These are phyloP conservation scores for Citrus cavaleriei DNA, from an alignment of 345 rosid genomes.

Conservation along the genomic window DNA sequence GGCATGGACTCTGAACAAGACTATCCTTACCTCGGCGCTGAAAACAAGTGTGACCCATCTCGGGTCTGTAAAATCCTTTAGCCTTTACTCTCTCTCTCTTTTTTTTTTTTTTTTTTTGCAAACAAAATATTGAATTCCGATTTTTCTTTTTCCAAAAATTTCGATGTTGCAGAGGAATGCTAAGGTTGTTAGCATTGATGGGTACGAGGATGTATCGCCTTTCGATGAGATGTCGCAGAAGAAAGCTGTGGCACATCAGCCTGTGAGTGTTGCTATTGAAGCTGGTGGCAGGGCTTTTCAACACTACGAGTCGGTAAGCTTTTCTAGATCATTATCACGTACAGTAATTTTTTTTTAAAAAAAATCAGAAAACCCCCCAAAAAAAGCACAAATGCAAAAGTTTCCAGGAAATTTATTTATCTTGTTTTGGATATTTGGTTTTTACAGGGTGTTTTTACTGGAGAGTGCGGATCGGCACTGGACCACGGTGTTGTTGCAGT, in stretches of 20 bases:
- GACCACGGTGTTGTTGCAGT: conserved; percentile 83
- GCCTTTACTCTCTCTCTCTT: neutral
- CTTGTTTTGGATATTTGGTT: neutral
- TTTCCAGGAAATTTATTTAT: neutral
- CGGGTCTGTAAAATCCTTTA: conserved; percentile 30
- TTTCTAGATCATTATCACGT: neutral
- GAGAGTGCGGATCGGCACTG: conserved; percentile 55
- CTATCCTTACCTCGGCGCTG: conserved; percentile 68
- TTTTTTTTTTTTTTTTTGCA: fast-evolving
- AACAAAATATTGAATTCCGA: neutral
- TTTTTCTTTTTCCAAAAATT: neutral
- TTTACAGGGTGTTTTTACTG: conserved; percentile 73
- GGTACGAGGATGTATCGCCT: conserved; percentile 68
- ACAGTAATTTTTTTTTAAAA: neutral
- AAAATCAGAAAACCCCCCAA: too few relatives aligned
- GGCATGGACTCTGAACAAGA: conserved; percentile 74
- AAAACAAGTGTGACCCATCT: conserved; percentile 44
- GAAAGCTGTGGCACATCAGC: conserved; percentile 80
- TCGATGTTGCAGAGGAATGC: conserved; percentile 46
- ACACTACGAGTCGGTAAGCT: conserved; percentile 66
- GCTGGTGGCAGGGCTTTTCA: conserved; percentile 81
- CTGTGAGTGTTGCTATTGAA: conserved; percentile 94
- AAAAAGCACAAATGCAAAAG: neutral
- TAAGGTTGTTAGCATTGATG: conserved; percentile 74
- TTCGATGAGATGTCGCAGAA: conserved; percentile 58